Percentiles rank a stretch among this genome's conserved stretches.
Evolutionary conservation across 305 asterid genomes (phyloP).

Genomic region (Ilex paraguariensis): DNA sequence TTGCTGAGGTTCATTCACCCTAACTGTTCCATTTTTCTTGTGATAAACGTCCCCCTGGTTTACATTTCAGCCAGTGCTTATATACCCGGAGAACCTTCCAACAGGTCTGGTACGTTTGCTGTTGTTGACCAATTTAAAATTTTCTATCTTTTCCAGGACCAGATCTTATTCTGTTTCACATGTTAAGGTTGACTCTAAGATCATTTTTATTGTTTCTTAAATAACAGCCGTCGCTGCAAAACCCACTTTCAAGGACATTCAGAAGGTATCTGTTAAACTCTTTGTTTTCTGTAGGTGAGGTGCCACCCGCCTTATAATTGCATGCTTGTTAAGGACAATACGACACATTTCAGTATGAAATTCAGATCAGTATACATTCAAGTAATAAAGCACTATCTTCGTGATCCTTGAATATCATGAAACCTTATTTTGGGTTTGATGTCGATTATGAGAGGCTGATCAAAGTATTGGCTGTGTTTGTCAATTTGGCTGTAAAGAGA

Average conservation of each 20-base stretch:
- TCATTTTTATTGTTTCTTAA: slow-evolving; percentile 13
- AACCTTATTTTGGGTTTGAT: background rate
- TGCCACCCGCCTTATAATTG: background rate
- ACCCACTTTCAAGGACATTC: slow-evolving; percentile 87
- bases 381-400: too few species aligned
- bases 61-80: slow-evolving; percentile 79
- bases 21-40: slow-evolving; percentile 10
- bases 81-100: slow-evolving; percentile 85
- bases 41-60: background rate
- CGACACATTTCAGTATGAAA: too few species aligned
- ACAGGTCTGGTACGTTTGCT: slow-evolving; percentile 33
- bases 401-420: too few species aligned
- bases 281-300: background rate
- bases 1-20: slow-evolving; percentile 12
- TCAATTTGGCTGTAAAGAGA: too few species aligned
- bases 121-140: slow-evolving; percentile 1
- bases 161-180: background rate
- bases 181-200: slow-evolving; percentile 1
- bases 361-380: too few species aligned
- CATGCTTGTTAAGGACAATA: background rate
- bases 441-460: too few species aligned
- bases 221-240: slow-evolving; percentile 42
- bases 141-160: background rate
- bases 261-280: slow-evolving; percentile 52
- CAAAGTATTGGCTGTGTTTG: too few species aligned